Conservation (phyloP, 352 stramenopile species). For the Blastocystis sp. region DNA sequence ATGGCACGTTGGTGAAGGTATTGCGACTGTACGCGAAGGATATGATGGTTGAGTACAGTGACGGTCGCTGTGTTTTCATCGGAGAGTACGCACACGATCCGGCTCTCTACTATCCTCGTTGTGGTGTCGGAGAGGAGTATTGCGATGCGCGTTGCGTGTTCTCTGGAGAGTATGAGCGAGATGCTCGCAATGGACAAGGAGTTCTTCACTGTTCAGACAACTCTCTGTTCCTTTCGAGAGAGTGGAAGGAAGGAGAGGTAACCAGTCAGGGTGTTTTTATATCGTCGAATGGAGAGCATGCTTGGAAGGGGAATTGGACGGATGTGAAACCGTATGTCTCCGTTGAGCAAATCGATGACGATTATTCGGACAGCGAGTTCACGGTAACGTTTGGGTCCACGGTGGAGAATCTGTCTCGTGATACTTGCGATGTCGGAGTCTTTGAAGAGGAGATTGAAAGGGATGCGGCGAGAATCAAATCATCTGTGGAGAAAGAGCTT, state of each 20-base stretch:
- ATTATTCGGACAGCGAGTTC: too few relatives aligned
- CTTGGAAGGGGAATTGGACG: slow-evolving; percentile 13
- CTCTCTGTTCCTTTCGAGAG: neutral
- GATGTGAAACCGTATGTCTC: too few relatives aligned
- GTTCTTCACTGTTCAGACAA: neutral
- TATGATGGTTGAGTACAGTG: neutral
- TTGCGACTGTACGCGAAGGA: neutral
- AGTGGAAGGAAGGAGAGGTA: neutral
- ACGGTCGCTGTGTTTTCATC: neutral
- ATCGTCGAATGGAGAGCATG: neutral
- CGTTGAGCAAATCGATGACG: too few relatives aligned
- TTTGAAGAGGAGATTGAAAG: too few relatives aligned
- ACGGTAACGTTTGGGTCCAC: too few relatives aligned
- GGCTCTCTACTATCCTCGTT: neutral
- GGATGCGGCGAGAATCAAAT: too few relatives aligned
- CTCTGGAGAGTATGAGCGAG: neutral
- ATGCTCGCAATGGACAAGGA: neutral
- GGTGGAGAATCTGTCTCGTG: too few relatives aligned
- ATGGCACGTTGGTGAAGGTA: neutral
- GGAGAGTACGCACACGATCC: neutral
- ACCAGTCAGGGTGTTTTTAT: neutral
- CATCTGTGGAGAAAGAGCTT: too few relatives aligned
- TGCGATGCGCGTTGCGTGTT: neutral
- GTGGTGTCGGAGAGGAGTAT: neutral
- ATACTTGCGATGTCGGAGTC: too few relatives aligned